Evolutionary conservation across 176 grass and related monocot genomes (phyloP).

Genomic region (Hyparrhenia diplandra): DNA sequence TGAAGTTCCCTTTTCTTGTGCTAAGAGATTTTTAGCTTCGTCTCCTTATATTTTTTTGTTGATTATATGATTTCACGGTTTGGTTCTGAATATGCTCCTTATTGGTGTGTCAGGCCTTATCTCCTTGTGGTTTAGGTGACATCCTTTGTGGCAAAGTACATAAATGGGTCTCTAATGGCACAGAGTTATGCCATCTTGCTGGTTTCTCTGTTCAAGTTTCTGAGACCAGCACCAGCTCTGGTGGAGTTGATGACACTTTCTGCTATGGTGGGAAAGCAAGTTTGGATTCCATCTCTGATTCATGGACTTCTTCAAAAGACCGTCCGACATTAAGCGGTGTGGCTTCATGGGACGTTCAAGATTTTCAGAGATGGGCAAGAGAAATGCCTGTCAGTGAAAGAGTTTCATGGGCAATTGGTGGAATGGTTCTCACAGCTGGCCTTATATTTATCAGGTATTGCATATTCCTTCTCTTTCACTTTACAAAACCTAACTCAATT

Average conservation of each 20-base stretch:
- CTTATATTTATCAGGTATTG: constrained; percentile 70
- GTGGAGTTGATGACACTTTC: constrained; percentile 54
- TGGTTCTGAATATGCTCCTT: constrained; percentile 30
- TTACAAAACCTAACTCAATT: not conserved
- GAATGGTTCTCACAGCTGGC: constrained; percentile 87
- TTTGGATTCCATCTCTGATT: constrained; percentile 70
- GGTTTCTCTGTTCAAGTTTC: constrained; percentile 71
- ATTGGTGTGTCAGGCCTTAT: constrained; percentile 57
- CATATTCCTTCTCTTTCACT: not conserved
- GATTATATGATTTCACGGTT: not conserved
- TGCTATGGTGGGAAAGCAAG: constrained; percentile 96
- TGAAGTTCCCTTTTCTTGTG: not conserved
- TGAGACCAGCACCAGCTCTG: constrained; percentile 9
- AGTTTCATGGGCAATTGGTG: constrained; percentile 90
- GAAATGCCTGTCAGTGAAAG: constrained; percentile 57
- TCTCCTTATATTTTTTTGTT: not conserved
- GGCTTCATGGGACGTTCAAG: constrained; percentile 42
- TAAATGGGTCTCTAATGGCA: constrained; percentile 91
- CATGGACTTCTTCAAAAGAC: constrained; percentile 58
- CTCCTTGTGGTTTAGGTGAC: constrained; percentile 88
- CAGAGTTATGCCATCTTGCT: constrained; percentile 70
- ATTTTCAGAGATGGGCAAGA: constrained; percentile 51
- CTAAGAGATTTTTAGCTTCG: constrained; percentile 2
- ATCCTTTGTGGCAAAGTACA: constrained; percentile 80
- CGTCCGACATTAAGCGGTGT: constrained; percentile 36